Evolutionary conservation across 257 asterid genomes (phyloP).

Genomic region (Scutellaria galericulata): DNA sequence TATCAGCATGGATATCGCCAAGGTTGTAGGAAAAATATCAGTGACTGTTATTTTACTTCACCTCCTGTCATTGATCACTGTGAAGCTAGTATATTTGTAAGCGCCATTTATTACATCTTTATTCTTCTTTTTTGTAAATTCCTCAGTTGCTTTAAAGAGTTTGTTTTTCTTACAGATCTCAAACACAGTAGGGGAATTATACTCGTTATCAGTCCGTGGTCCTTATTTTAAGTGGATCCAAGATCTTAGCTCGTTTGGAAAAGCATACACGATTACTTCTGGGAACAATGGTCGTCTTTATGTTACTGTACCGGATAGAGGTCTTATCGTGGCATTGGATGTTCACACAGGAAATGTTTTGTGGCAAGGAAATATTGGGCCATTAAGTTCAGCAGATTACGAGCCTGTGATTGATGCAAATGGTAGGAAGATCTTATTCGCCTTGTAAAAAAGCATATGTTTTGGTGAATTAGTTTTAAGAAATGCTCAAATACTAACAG

Average conservation of each 20-base stretch:
- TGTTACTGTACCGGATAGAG: constrained; percentile 54
- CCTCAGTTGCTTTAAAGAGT: neutral
- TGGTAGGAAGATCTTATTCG: constrained; percentile 48
- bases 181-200: constrained; percentile 80
- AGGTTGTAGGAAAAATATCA: constrained; percentile 72
- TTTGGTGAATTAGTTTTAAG: neutral
- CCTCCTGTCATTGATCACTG: constrained; percentile 87
- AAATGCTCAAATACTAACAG: neutral
- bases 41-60: constrained; percentile 75
- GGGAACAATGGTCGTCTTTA: constrained; percentile 83
- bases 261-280: constrained; percentile 52
- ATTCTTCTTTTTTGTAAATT: neutral
- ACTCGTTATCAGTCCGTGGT: constrained; percentile 73
- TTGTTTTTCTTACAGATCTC: constrained; percentile 56
- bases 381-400: constrained; percentile 66
- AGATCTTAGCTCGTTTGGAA: constrained; percentile 76
- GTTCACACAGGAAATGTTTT: constrained; percentile 66
- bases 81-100: constrained; percentile 86
- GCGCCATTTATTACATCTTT: constrained; percentile 20
- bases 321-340: constrained; percentile 67
- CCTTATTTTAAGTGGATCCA: constrained; percentile 86
- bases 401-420: constrained; percentile 80
- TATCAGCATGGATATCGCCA: constrained; percentile 84
- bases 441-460: neutral
- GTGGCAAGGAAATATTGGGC: constrained; percentile 81